phyloP scores from a whole-genome alignment of 139 green algal species.

The Picochlorum costavermella region DNA sequence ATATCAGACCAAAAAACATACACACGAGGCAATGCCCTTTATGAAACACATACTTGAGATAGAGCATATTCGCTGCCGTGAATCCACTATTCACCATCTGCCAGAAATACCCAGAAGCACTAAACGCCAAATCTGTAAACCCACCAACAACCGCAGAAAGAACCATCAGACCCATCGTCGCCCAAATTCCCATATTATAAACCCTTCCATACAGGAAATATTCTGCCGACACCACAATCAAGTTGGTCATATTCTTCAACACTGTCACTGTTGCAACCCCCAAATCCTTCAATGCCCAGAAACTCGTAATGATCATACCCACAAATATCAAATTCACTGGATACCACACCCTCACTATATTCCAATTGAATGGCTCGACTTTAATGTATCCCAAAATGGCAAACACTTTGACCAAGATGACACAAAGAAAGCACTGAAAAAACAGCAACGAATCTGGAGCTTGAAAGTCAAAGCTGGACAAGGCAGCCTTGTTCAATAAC shows the following conservation, averaged over 20 bases:
- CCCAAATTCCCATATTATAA: constrained; percentile 57
- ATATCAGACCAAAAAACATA: no score
- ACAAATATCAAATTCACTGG: constrained; percentile 94
- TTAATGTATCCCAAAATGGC: constrained; percentile 42
- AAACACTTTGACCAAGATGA: constrained; percentile 52
- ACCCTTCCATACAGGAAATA: constrained; percentile 62
- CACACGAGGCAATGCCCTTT: no score
- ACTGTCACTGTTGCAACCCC: constrained; percentile 67
- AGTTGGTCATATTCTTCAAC: constrained; percentile 90
- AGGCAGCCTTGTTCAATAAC: constrained; percentile 41
- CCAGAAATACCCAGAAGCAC: constrained; percentile 71
- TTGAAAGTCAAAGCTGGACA: constrained; percentile 69
- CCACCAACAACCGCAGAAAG: constrained; percentile 63
- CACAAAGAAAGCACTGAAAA: constrained; percentile 70
- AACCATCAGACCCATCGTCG: constrained; percentile 69
- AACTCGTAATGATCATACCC: constrained; percentile 73
- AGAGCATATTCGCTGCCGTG: constrained; percentile 28
- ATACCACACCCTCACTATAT: constrained; percentile 50
- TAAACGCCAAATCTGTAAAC: constrained; percentile 78
- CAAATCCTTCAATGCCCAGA: constrained; percentile 66
- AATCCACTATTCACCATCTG: constrained; percentile 82
- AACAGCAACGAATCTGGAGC: constrained; percentile 64
- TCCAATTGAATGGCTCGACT: constrained; percentile 54
- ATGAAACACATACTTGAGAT: constrained; percentile 5
- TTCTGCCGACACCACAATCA: constrained; percentile 76